Evolutionary conservation across 305 asterid genomes (phyloP).

Genomic region (Fraxinus nigra): DNA sequence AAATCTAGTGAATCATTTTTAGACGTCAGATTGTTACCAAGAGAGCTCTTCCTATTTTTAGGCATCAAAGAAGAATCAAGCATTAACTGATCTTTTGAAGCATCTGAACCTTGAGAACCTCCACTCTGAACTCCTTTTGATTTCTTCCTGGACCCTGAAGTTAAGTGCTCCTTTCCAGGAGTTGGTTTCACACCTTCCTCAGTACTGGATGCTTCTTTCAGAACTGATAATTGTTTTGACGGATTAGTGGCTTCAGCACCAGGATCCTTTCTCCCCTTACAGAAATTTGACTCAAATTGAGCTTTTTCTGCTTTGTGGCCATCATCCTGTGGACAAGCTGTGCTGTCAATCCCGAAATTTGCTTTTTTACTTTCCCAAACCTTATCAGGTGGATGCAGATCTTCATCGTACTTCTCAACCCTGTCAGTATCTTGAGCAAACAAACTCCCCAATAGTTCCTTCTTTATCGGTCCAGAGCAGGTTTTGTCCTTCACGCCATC

Average conservation of each 20-base stretch:
- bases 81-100: not conserved
- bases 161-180: not conserved
- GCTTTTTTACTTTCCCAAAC: not conserved
- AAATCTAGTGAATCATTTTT: not conserved
- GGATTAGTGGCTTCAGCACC: not conserved
- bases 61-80: not conserved
- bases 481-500: not conserved
- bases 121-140: not conserved
- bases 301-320: not conserved
- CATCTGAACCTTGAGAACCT: not conserved
- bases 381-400: slow-evolving; percentile 1
- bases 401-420: not conserved
- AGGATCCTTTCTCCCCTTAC: not conserved
- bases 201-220: not conserved
- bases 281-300: not conserved
- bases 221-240: not conserved
- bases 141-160: not conserved
- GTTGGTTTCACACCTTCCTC: not conserved
- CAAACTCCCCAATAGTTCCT: not conserved
- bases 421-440: not conserved
- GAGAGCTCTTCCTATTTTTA: not conserved
- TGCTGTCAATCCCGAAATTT: not conserved
- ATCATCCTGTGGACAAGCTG: not conserved
- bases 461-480: not conserved
- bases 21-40: not conserved